These are phyloP conservation scores for Cnidoscolus chayamansa DNA, from an alignment of 441 rosid species.

Conservation along the genomic window DNA sequence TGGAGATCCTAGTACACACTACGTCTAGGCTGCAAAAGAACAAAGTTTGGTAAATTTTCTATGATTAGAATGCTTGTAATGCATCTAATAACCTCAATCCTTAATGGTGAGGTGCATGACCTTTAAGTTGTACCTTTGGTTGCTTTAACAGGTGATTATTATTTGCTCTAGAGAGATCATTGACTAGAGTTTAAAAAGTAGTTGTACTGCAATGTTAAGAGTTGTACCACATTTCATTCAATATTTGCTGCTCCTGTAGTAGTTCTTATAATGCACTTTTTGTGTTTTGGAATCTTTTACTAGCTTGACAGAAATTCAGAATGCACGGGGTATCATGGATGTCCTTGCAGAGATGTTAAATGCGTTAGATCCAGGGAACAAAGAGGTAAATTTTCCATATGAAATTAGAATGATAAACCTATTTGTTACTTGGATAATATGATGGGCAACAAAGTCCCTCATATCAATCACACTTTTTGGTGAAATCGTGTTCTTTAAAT, in stretches of 20 bases:
- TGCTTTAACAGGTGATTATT: background rate
- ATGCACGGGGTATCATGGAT: conserved; percentile 97
- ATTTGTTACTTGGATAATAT: conserved; percentile 6
- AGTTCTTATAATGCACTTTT: conserved; percentile 11
- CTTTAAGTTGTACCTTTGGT: background rate
- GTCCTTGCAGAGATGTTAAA: conserved; percentile 95
- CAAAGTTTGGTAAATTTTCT: background rate
- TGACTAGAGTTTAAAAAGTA: background rate
- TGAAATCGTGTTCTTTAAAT: background rate
- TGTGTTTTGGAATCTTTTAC: conserved; percentile 32
- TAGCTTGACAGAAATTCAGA: conserved; percentile 96
- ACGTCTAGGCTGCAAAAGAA: background rate
- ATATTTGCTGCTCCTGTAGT: conserved; percentile 12
- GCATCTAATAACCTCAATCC: background rate
- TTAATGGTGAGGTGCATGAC: background rate
- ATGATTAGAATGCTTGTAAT: background rate
- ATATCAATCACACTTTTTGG: conserved; percentile 4
- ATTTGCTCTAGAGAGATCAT: background rate
- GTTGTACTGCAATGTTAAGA: background rate
- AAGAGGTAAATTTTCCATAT: conserved; percentile 56
- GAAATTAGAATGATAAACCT: background rate
- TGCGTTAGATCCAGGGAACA: conserved; percentile 87
- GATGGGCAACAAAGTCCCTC: background rate
- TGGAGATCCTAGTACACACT: background rate
- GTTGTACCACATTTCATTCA: conserved; percentile 11